phyloP scores from a whole-genome alignment of 495 filamentous ascomycete genomes.

The Amphirosellinia nigrospora region DNA sequence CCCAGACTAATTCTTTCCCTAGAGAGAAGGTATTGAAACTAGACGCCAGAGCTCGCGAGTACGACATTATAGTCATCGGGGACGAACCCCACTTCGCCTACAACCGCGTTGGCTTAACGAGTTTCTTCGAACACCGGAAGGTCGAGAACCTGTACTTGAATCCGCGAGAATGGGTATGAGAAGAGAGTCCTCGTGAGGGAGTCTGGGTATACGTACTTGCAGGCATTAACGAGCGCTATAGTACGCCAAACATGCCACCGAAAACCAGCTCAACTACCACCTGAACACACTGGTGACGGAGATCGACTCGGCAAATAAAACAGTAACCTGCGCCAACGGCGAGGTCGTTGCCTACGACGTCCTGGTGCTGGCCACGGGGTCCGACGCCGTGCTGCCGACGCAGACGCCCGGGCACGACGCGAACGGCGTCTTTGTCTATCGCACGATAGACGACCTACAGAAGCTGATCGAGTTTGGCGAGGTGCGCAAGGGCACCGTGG shows the following conservation, averaged over 20 bases:
- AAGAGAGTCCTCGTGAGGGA: conserved; percentile 27
- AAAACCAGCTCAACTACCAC: conserved; percentile 78
- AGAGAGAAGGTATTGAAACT: conserved; percentile 92
- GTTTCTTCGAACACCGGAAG: conserved; percentile 89
- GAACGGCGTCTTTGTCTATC: conserved; percentile 92
- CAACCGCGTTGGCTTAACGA: conserved; percentile 94
- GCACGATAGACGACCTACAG: conserved; percentile 85
- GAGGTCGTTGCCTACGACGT: conserved; percentile 81
- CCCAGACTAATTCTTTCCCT: background rate
- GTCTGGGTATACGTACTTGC: background rate
- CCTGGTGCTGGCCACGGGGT: conserved; percentile 90
- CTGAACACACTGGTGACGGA: conserved; percentile 80
- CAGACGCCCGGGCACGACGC: conserved; percentile 86
- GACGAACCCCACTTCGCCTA: conserved; percentile 93
- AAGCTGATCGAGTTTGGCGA: conserved; percentile 77
- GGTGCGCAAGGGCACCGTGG: conserved; percentile 69
- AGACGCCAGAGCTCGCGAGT: conserved; percentile 76
- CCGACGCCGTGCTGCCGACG: conserved; percentile 81
- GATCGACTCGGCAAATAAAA: conserved; percentile 68
- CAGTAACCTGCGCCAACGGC: conserved; percentile 73
- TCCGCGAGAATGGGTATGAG: conserved; percentile 82
- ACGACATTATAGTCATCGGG: conserved; percentile 88
- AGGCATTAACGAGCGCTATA: conserved; percentile 9
- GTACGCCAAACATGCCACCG: conserved; percentile 48
- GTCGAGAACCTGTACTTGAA: conserved; percentile 92